Evolutionary conservation across 257 asterid species (phyloP).

Genomic region (Echium plantagineum): DNA sequence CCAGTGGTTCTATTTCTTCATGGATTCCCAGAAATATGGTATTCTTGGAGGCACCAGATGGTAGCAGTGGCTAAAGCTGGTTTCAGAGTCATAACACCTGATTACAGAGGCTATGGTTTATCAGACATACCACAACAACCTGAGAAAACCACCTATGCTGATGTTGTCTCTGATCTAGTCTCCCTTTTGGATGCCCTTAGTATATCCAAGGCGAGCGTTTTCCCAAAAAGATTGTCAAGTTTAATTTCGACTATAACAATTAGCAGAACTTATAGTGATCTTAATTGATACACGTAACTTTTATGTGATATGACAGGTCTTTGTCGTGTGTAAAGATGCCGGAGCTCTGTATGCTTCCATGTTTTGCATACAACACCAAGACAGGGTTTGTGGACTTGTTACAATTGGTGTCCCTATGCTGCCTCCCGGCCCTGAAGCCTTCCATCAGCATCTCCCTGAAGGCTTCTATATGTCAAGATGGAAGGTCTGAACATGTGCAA

Average conservation of each 20-base stretch:
- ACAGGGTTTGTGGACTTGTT: no score
- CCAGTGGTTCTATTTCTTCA: conserved; percentile 18
- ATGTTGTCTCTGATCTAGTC: conserved; percentile 29
- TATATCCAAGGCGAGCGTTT: conserved; percentile 19
- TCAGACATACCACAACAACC: conserved; percentile 42
- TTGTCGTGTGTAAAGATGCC: conserved; percentile 66
- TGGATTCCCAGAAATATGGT: conserved; percentile 28
- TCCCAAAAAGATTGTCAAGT: neutral
- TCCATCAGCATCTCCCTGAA: conserved; percentile 33
- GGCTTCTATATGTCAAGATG: conserved; percentile 69
- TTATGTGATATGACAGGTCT: conserved; percentile 46
- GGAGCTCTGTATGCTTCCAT: conserved; percentile 38
- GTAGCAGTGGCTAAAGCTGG: conserved; percentile 20
- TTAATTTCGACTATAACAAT: no score
- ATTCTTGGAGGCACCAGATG: conserved; percentile 27
- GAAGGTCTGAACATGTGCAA: conserved; percentile 30
- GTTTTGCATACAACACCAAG: conserved; percentile 15
- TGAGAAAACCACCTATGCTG: conserved; percentile 30
- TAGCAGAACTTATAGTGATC: neutral
- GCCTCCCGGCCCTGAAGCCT: conserved; percentile 26
- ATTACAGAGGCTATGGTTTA: conserved; percentile 48
- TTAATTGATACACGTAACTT: neutral
- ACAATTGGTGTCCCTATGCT: neutral
- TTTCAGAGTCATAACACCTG: conserved; percentile 22
- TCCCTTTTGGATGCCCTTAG: conserved; percentile 34